Percentiles rank a stretch among this genome's conserved stretches.
Conservation (phyloP, 345 rosid genomes). For the Brassica carinata region DNA sequence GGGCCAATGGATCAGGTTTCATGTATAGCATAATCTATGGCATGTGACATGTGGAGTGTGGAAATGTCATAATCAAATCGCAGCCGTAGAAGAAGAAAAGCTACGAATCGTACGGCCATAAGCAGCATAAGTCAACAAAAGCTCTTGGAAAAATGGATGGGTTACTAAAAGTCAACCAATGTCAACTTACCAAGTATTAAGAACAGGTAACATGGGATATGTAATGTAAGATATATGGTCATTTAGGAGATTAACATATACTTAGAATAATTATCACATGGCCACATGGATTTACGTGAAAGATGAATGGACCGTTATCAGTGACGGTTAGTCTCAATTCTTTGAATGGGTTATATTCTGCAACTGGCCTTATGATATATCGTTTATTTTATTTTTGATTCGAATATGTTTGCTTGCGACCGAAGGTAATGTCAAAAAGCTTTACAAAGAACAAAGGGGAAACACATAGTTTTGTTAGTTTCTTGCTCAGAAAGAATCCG, state of each 20-base stretch:
- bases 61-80: neutral
- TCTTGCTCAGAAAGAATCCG: neutral
- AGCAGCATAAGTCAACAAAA: conserved; percentile 25
- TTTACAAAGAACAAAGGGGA: conserved; percentile 7
- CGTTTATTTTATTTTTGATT: neutral
- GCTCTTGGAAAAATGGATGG: neutral
- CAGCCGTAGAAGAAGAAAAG: conserved; percentile 5
- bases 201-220: conserved; percentile 29
- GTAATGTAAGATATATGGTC: neutral
- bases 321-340: conserved; percentile 16
- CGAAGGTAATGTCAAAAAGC: neutral
- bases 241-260: conserved; percentile 5
- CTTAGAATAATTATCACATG: neutral
- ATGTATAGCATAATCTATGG: conserved; percentile 30
- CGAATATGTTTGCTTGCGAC: conserved; percentile 13
- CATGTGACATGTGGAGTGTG: conserved; percentile 36
- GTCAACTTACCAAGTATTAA: conserved; percentile 18
- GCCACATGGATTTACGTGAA: conserved; percentile 29
- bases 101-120: conserved; percentile 32
- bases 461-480: neutral
- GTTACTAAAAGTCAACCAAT: conserved; percentile 30
- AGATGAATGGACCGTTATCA: conserved; percentile 17
- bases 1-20: conserved; percentile 3
- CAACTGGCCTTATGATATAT: neutral
- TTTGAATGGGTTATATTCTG: neutral